These are phyloP conservation scores for Lentinula sp. DNA, from an alignment of 768 basidiomycete species.

Conservation along the genomic window DNA sequence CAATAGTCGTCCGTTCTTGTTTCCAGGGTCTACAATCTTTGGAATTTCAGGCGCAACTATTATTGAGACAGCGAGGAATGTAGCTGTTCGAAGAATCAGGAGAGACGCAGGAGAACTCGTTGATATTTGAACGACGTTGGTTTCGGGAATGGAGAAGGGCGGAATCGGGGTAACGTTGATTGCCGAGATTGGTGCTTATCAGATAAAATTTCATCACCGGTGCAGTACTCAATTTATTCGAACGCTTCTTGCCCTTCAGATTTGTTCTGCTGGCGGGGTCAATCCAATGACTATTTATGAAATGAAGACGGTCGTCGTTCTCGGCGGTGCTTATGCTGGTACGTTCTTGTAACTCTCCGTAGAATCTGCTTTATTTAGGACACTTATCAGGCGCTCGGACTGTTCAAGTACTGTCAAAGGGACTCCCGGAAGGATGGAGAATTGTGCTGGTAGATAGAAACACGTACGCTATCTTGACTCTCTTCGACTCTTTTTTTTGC, in stretches of 20 bases:
- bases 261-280: too few species aligned
- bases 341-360: constrained; percentile 6
- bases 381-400: constrained; percentile 37
- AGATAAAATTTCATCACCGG: background rate
- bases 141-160: too few species aligned
- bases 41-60: too few species aligned
- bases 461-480: constrained; percentile 29
- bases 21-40: too few species aligned
- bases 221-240: background rate
- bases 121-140: background rate
- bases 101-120: background rate
- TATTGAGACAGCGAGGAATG: too few species aligned
- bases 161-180: too few species aligned
- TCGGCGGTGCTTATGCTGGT: constrained; percentile 57
- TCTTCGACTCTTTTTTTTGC: background rate
- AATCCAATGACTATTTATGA: background rate
- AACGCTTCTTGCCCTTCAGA: background rate
- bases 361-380: constrained; percentile 5
- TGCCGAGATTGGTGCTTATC: background rate
- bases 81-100: too few species aligned
- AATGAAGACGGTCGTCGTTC: constrained; percentile 40
- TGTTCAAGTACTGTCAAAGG: constrained; percentile 40
- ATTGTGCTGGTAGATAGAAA: constrained; percentile 57
- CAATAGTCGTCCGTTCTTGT: too few species aligned
- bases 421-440: constrained; percentile 45